Conservation (phyloP, 2,329 filamentous ascomycete genomes). For the Chaetomiaceae sp. region DNA sequence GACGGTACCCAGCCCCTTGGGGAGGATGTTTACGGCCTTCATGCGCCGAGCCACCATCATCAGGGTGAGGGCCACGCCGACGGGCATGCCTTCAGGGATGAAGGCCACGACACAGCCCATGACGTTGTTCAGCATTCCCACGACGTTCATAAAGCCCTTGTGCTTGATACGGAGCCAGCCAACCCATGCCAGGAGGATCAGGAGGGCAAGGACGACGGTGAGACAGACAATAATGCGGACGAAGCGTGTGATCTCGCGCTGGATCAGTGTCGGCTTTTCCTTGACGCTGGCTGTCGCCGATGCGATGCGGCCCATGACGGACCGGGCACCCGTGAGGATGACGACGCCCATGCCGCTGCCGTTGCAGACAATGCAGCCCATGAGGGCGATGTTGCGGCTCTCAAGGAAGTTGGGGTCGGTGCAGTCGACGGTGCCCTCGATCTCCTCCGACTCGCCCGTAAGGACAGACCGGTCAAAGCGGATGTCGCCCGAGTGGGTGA, state of each 20-base stretch:
- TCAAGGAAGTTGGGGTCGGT: slow-evolving; percentile 42
- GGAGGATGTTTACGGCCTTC: slow-evolving; percentile 48
- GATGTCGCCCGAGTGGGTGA: slow-evolving; percentile 10
- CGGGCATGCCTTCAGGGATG: slow-evolving; percentile 38
- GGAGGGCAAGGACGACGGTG: slow-evolving; percentile 25
- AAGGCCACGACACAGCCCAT: slow-evolving; percentile 33
- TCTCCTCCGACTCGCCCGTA: slow-evolving; percentile 51
- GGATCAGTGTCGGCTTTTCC: slow-evolving; percentile 23
- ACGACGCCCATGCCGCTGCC: slow-evolving; percentile 52
- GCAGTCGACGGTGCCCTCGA: slow-evolving; percentile 35
- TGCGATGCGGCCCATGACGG: slow-evolving; percentile 52
- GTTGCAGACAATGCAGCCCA: slow-evolving; percentile 46
- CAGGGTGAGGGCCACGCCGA: slow-evolving; percentile 32
- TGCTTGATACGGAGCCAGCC: slow-evolving; percentile 21
- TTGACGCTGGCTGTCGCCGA: slow-evolving; percentile 28
- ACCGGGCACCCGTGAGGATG: slow-evolving; percentile 49
- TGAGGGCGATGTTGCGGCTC: slow-evolving; percentile 50
- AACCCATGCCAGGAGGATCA: slow-evolving; percentile 24
- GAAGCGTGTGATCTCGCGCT: slow-evolving; percentile 32
- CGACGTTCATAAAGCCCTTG: slow-evolving; percentile 2
- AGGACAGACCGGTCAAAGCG: slow-evolving; percentile 46
- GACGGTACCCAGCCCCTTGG: slow-evolving; percentile 50
- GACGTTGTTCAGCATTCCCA: slow-evolving; percentile 18
- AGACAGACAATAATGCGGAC: slow-evolving; percentile 32
- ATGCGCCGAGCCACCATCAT: slow-evolving; percentile 34